These are phyloP conservation scores for Apocynum venetum DNA, from an alignment of 257 asterid species.

Conservation along the genomic window DNA sequence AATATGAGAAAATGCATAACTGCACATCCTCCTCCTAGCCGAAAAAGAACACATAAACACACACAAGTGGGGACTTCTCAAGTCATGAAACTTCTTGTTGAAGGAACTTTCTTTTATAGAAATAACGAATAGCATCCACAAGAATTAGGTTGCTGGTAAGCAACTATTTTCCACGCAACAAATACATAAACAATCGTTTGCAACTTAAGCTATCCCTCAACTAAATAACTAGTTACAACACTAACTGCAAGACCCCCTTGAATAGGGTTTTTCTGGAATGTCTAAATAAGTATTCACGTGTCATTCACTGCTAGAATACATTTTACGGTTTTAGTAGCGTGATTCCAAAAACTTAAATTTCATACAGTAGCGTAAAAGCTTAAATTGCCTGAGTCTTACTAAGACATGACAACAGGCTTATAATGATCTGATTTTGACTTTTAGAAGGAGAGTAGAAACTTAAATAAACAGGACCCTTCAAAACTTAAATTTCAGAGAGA, in stretches of 20 bases:
- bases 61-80: neutral
- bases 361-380: neutral
- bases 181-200: neutral
- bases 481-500: neutral
- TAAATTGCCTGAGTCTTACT: neutral
- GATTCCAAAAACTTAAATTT: neutral
- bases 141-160: neutral
- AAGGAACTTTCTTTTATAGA: neutral
- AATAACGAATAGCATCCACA: neutral
- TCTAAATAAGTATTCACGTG: neutral
- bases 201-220: neutral
- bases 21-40: neutral
- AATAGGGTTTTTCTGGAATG: neutral
- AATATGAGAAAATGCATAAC: neutral
- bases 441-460: neutral
- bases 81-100: neutral
- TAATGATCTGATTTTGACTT: neutral
- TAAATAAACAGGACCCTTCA: neutral
- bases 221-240: neutral
- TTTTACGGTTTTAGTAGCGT: neutral
- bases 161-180: neutral
- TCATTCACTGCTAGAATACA: neutral
- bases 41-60: neutral
- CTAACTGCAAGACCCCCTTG: neutral
- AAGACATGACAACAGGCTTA: neutral